These are phyloP conservation scores for Camellia lanceoleosa DNA, from an alignment of 148 eudicot species.

Conservation along the genomic window DNA sequence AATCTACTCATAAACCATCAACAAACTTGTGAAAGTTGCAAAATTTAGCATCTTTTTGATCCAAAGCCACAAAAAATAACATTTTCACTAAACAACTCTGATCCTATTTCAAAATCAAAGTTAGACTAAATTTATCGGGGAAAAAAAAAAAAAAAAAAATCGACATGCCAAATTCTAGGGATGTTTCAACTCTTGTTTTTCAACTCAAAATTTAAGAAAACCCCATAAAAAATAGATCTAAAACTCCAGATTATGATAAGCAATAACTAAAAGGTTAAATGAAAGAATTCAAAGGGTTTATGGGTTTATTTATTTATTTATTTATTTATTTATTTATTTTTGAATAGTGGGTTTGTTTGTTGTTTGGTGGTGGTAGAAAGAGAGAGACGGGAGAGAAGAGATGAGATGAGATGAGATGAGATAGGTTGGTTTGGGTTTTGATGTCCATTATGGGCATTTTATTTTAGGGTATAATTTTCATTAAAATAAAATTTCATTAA, in stretches of 20 bases:
- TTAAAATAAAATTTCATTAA: too few species aligned
- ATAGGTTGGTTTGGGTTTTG: too few species aligned
- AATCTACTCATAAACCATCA: background rate
- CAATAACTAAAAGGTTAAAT: background rate
- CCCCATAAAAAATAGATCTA: background rate
- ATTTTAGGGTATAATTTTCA: too few species aligned
- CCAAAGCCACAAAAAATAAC: background rate
- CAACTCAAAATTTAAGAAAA: background rate
- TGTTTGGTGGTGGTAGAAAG: too few species aligned
- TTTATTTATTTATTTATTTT: too few species aligned
- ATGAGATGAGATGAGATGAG: too few species aligned
- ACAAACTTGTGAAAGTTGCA: background rate
- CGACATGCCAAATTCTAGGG: background rate
- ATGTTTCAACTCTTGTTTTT: background rate
- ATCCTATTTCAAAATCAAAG: background rate
- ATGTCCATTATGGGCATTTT: too few species aligned
- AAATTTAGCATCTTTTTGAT: background rate
- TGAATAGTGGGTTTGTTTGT: too few species aligned
- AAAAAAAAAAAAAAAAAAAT: too few species aligned
- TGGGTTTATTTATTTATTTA: too few species aligned
- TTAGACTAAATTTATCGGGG: background rate
- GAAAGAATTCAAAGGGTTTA: background rate
- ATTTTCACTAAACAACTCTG: background rate
- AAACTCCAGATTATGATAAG: background rate
- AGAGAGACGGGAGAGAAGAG: too few species aligned